These are phyloP conservation scores for Trichoderma oligosporum DNA, from an alignment of 2,329 filamentous ascomycete species.

Conservation along the genomic window DNA sequence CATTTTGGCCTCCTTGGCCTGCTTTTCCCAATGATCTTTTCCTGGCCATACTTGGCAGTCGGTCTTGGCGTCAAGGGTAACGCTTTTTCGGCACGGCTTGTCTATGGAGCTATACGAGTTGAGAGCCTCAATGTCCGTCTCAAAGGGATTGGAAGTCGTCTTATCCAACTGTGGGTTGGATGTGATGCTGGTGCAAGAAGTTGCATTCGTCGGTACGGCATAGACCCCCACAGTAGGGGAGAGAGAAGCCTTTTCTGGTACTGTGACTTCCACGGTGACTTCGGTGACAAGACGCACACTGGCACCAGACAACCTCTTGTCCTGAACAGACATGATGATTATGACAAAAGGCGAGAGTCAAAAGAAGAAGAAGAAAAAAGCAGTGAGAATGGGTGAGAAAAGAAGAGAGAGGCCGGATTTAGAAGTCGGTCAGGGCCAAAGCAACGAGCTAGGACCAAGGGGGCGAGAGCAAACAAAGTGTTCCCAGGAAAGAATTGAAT, in stretches of 20 bases:
- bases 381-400: neutral
- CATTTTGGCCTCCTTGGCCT: constrained; percentile 54
- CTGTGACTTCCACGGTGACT: constrained; percentile 13
- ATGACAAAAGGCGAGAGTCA: neutral
- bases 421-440: neutral
- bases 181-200: constrained; percentile 35
- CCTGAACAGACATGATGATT: neutral
- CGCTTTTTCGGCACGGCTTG: constrained; percentile 31
- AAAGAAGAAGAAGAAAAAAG: neutral
- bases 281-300: constrained; percentile 7
- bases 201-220: constrained; percentile 25
- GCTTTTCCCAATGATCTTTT: constrained; percentile 56
- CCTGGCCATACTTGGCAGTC: constrained; percentile 59
- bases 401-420: neutral
- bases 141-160: constrained; percentile 48
- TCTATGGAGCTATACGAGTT: constrained; percentile 36
- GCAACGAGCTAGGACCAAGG: neutral
- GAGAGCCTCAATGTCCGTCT: constrained; percentile 56
- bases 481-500: neutral
- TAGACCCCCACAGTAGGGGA: constrained; percentile 26
- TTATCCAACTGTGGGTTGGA: constrained; percentile 44
- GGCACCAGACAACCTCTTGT: constrained; percentile 15
- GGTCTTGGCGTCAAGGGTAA: constrained; percentile 33
- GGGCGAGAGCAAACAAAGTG: neutral
- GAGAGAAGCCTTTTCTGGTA: constrained; percentile 26